phyloP scores from a whole-genome alignment of 768 basidiomycete genomes.

The Hygrophorus pudorinus region DNA sequence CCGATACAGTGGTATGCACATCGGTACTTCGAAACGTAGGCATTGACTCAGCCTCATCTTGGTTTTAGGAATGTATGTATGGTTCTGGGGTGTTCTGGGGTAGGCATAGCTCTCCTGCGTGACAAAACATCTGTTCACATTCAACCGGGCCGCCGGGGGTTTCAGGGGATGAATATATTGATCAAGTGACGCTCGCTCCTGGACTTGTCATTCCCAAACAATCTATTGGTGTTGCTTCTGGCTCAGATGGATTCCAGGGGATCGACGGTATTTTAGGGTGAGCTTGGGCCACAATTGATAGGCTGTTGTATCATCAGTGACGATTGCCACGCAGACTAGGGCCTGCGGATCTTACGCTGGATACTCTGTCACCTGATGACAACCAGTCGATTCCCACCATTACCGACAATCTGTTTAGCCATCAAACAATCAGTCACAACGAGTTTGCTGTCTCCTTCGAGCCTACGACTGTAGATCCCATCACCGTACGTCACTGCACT shows the following conservation, averaged over 20 bases:
- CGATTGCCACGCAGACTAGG: constrained; percentile 28
- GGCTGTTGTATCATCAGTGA: background rate
- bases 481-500: too few relatives aligned
- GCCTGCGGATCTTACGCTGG: constrained; percentile 33
- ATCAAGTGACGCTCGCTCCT: too few relatives aligned
- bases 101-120: constrained; percentile 2
- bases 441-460: constrained; percentile 28
- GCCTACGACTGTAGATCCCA: too few relatives aligned
- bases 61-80: too few relatives aligned
- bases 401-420: constrained; percentile 32
- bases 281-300: too few relatives aligned
- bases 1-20: constrained; percentile 7
- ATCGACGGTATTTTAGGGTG: too few relatives aligned
- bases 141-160: background rate
- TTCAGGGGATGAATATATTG: constrained; percentile 6
- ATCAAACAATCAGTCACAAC: constrained; percentile 21
- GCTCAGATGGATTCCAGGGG: constrained; percentile 21
- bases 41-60: constrained; percentile 16
- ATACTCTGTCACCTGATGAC: constrained; percentile 13
- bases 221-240: constrained; percentile 29
- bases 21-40: background rate
- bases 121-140: too few relatives aligned
- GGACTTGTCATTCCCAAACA: too few relatives aligned
- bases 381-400: constrained; percentile 26
- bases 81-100: constrained; percentile 36